Base-by-base conservation (phyloP, 2,329 filamentous ascomycete species). In the Pseudopithomyces chartarum region DNA sequence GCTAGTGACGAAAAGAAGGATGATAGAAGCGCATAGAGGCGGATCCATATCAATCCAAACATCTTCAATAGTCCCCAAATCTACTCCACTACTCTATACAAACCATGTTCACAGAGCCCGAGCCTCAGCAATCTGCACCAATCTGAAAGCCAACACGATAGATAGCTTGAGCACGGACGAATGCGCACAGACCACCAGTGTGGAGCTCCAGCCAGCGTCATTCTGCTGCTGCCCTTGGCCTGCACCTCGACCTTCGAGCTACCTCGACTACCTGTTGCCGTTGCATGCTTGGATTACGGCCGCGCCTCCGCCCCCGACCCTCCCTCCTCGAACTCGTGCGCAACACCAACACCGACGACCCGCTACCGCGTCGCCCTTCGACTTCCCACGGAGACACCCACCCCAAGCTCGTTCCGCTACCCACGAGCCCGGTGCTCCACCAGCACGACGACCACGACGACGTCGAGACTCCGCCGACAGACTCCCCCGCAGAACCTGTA, bases 281-380 rank as follows among this genome's bases (percentile, higher is more conserved):
- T 77, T 79, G 78, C 69, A 84, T 84, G 82, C 80, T 86, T 71
- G 84, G 84, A 70, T 73, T 85, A 66, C 80, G 84, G 70, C 85
- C 83, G 72, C 81, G 80, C 73, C 76, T 88, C 62, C 83, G 80
- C 80, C 76, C 81, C 72, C 84, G 85, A 64, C 83, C 85, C 52
- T 89, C 86, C 49, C 78, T 89, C 62, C 79, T 87, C 71, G 85
- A 89, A 68, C 80, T 89, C 65, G 80, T 89, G 64, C 76, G 77
- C 56, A 77, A 79, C 65, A 77, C 79, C 61, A 80, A 80, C 65
- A 79, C 81, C 61, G 78, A 82, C 60, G 78, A 82, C 60, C 71
- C 75, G 55, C 70, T 78, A 69, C 80, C 79, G 61, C 74, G 76
- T 40, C 61, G 61, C 59, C 52, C 63, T 51, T 26, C 52, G 54